These are phyloP conservation scores for Aphanoascus verrucosus DNA, from an alignment of 2,329 filamentous ascomycete genomes.

Conservation along the genomic window DNA sequence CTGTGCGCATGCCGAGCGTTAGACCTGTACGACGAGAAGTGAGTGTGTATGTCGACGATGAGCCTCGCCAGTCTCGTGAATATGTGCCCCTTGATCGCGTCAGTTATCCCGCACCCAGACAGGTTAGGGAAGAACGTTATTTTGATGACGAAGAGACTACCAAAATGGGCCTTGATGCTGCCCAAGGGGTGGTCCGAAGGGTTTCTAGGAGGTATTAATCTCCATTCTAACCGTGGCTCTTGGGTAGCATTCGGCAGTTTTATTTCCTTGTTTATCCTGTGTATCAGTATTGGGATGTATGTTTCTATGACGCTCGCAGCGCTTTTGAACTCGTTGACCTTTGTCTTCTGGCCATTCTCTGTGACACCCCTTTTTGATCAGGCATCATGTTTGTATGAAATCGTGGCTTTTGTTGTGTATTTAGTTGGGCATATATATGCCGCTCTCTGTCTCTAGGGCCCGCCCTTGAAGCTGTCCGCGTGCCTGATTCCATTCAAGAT, in stretches of 20 bases:
- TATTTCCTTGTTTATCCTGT: not conserved
- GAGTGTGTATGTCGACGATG: constrained; percentile 36
- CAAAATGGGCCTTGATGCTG: constrained; percentile 24
- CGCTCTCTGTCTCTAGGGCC: not conserved
- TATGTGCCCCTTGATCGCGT: constrained; percentile 37
- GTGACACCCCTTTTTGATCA: not conserved
- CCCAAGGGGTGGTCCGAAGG: constrained; percentile 25
- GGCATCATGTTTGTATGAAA: not conserved
- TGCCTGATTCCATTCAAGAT: not conserved
- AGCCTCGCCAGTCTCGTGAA: constrained; percentile 34
- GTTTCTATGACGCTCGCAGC: not conserved
- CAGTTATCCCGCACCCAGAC: constrained; percentile 33
- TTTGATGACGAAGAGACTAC: constrained; percentile 29
- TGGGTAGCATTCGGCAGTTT: not conserved
- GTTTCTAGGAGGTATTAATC: constrained; percentile 27
- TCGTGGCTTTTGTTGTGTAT: not conserved
- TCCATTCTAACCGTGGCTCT: not conserved
- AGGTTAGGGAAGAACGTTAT: constrained; percentile 27
- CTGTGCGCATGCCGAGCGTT: constrained; percentile 35
- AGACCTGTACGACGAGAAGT: constrained; percentile 35
- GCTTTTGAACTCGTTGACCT: not conserved
- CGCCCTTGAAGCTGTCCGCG: not conserved
- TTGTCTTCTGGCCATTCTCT: not conserved
- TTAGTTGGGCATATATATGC: not conserved
- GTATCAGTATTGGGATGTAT: not conserved